Evolutionary conservation across 345 rosid species (phyloP).

Genomic region (Rhodomyrtus tomentosa): DNA sequence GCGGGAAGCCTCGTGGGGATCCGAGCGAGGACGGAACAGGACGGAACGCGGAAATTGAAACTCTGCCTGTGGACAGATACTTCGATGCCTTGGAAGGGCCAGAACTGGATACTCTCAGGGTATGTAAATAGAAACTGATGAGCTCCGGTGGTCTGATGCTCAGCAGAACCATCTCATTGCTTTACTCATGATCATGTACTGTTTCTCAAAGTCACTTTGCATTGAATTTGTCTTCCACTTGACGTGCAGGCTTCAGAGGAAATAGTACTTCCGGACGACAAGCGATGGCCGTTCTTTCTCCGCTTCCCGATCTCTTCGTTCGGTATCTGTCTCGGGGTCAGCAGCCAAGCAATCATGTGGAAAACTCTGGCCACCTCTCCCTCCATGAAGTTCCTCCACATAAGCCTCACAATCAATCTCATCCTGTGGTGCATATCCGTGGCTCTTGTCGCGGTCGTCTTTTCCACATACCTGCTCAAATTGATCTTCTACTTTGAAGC

Average conservation of each 20-base stretch:
- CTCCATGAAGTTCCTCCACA: conserved; percentile 63
- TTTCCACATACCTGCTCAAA: conserved; percentile 50
- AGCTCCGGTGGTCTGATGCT: background rate
- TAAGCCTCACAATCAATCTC: conserved; percentile 27
- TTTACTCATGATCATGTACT: background rate
- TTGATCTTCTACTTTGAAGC: conserved; percentile 67
- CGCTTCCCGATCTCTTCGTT: conserved; percentile 66
- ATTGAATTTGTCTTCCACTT: background rate
- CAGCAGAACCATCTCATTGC: background rate
- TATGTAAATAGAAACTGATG: conserved; percentile 3
- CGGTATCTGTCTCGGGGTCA: conserved; percentile 85
- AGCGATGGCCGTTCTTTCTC: conserved; percentile 84
- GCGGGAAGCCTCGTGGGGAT: conserved; percentile 30
- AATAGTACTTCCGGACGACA: conserved; percentile 66
- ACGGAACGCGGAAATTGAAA: conserved; percentile 21
- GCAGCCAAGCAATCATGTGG: conserved; percentile 94
- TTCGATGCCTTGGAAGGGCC: conserved; percentile 90
- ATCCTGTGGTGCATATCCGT: conserved; percentile 63
- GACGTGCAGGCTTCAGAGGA: conserved; percentile 51
- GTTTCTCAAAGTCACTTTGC: background rate
- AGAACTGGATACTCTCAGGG: conserved; percentile 76
- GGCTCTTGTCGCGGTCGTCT: conserved; percentile 33
- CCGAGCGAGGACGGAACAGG: conserved; percentile 10
- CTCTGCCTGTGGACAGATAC: conserved; percentile 63
- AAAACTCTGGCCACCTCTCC: conserved; percentile 53